Percentiles rank a stretch among this genome's conserved stretches.
Evolutionary conservation across 495 filamentous ascomycete genomes (phyloP).

Genomic region (Apodospora peruviana): DNA sequence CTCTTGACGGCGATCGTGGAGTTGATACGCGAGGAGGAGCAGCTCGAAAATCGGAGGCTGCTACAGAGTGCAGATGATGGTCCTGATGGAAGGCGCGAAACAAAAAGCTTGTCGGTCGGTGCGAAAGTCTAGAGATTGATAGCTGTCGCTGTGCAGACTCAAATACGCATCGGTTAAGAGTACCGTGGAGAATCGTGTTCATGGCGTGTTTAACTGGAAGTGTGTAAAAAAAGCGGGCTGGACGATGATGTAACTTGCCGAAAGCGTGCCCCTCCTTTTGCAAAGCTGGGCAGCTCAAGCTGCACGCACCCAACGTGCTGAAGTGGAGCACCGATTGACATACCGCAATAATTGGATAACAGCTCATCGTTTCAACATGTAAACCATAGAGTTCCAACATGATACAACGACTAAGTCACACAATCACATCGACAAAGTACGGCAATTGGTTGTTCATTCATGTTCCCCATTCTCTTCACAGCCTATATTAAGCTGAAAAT

Average conservation of each 20-base stretch:
- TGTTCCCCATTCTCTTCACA: conserved; percentile 40
- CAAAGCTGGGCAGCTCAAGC: neutral
- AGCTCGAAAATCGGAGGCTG: too few species aligned
- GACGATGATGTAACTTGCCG: conserved; percentile 25
- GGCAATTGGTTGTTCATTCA: conserved; percentile 26
- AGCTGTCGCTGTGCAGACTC: neutral
- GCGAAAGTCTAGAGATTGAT: neutral
- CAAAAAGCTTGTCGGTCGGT: neutral
- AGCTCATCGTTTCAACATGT: too few species aligned
- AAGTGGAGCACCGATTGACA: neutral
- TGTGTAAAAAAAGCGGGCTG: neutral
- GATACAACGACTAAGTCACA: too few species aligned
- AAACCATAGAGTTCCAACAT: too few species aligned
- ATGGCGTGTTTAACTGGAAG: neutral
- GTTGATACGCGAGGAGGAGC: too few species aligned
- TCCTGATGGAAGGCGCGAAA: too few species aligned
- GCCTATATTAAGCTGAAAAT: conserved; percentile 41
- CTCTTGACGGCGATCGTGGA: too few species aligned
- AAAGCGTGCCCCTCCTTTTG: conserved; percentile 1
- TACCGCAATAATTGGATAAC: neutral
- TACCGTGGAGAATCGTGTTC: neutral
- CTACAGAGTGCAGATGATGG: too few species aligned
- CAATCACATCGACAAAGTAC: conserved; percentile 10
- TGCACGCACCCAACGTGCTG: too few species aligned
- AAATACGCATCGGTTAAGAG: neutral